Base-by-base conservation (phyloP, 805 yeast species). In the Pichia phayaonensis region DNA sequence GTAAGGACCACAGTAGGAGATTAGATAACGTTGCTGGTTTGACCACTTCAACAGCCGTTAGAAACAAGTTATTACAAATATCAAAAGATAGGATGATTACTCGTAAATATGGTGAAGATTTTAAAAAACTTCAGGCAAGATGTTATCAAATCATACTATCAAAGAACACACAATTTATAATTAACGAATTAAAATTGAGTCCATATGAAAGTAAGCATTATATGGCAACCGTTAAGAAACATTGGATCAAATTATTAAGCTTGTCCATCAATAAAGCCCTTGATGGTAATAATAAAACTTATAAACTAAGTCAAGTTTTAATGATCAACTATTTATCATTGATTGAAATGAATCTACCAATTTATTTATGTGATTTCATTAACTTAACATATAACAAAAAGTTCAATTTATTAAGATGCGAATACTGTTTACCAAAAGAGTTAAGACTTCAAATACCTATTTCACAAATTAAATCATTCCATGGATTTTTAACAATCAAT, bases 291-390 rank as follows among this genome's bases (percentile, higher is more conserved):
- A 60, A 16, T 16, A 31, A 45, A 27, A 23, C 34, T 23, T n/a
- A 27, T 27, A 22, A 29, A 34, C 15, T 44, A 15, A 42, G 52
- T 24, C 26, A 41, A 44, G 44, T 69, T 1, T 26, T 74, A 5
- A 58, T 73, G 8, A 58, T 82, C 1, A 64, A 80, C 20, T 83
- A 82, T 60, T 50, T 81, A 45, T 77, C 82, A 2, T 60, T 76
- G n/a, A 54, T 76, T 10, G 72, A 73, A 50, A 56, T 80, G 54
- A 69, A 72, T 27, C 52, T 72, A 21, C 85, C 88, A 0, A 55
- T 83, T 1, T 79, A 75, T 58, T 54, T 75, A 6, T 63, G 66
- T 49, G 86, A 82, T 59, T 61, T 80, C 18, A 58, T 79, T 23
- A 56, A 60, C 4, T 66, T 75, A 63, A 62, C 77, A 4, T 59